phyloP scores from a whole-genome alignment of 2,329 filamentous ascomycete genomes.

The Aspergillus sp. region DNA sequence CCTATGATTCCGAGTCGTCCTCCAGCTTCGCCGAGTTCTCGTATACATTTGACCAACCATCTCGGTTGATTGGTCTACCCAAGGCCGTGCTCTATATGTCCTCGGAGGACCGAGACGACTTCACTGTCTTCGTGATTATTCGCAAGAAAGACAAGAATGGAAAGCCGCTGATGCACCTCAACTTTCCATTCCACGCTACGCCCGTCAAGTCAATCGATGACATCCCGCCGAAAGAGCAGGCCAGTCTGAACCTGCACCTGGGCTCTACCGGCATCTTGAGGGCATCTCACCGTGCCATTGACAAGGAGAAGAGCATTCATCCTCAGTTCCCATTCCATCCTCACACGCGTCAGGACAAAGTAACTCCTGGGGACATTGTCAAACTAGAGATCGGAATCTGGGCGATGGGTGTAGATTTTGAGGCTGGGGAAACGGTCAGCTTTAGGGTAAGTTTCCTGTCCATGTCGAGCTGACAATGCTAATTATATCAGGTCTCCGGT shows the following conservation, averaged over 20 bases:
- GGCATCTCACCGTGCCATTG: conserved; percentile 45
- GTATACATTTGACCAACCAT: conserved; percentile 40
- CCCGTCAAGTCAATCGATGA: conserved; percentile 31
- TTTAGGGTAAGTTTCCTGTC: conserved; percentile 17
- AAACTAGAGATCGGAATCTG: conserved; percentile 51
- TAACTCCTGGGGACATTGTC: conserved; percentile 43
- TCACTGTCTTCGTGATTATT: conserved; percentile 47
- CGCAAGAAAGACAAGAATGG: conserved; percentile 47
- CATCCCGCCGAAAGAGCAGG: conserved; percentile 35
- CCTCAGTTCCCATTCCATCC: conserved; percentile 39
- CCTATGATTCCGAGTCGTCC: conserved; percentile 33
- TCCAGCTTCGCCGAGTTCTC: conserved; percentile 33
- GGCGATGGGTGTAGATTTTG: conserved; percentile 48
- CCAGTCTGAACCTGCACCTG: conserved; percentile 43
- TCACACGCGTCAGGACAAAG: conserved; percentile 43
- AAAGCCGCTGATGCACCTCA: conserved; percentile 43
- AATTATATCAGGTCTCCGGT: conserved; percentile 24
- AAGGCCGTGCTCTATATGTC: conserved; percentile 51
- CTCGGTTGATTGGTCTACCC: conserved; percentile 47
- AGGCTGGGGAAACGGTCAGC: conserved; percentile 38
- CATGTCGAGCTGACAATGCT: accelerated
- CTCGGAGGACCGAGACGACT: conserved; percentile 43
- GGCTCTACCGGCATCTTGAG: conserved; percentile 47
- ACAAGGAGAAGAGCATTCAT: conserved; percentile 31
- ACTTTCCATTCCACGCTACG: conserved; percentile 42